Percentiles rank a stretch among this genome's conserved stretches.
These are phyloP conservation scores for Pulveroboletus sp. DNA, from an alignment of 768 basidiomycete genomes.

Conservation along the genomic window DNA sequence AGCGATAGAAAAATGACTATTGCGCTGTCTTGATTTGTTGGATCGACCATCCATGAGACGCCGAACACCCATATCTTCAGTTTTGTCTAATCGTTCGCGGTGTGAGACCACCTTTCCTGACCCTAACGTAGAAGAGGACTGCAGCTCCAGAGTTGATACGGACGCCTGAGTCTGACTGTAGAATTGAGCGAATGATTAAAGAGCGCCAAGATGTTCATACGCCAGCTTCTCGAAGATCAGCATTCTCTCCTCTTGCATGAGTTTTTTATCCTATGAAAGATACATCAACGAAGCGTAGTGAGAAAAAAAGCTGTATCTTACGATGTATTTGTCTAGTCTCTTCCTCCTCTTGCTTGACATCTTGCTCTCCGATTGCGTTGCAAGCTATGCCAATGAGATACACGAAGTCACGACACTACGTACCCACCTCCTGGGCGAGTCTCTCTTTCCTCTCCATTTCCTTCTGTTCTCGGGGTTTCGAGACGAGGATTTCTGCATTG, in stretches of 20 bases:
- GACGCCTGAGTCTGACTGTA: slow-evolving; percentile 73
- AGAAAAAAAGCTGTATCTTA: slow-evolving; percentile 33
- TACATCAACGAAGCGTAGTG: neutral
- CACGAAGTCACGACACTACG: neutral
- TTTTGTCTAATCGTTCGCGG: slow-evolving; percentile 51
- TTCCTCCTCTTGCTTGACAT: slow-evolving; percentile 85
- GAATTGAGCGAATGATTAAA: slow-evolving; percentile 10
- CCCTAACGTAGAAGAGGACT: slow-evolving; percentile 81
- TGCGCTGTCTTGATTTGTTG: slow-evolving; percentile 46
- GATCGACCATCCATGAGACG: slow-evolving; percentile 45
- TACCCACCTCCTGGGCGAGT: slow-evolving; percentile 56
- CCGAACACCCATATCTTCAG: slow-evolving; percentile 56
- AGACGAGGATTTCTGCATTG: slow-evolving; percentile 54
- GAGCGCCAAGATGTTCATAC: slow-evolving; percentile 39
- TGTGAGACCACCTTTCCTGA: slow-evolving; percentile 62
- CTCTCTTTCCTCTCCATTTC: slow-evolving; percentile 55
- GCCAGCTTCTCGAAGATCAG: slow-evolving; percentile 75
- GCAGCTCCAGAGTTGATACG: slow-evolving; percentile 54
- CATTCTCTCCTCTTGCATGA: slow-evolving; percentile 83
- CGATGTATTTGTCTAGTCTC: slow-evolving; percentile 88
- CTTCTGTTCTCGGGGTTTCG: slow-evolving; percentile 57
- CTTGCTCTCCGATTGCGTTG: slow-evolving; percentile 56
- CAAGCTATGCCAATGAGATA: slow-evolving; percentile 18
- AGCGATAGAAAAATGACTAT: slow-evolving; percentile 21
- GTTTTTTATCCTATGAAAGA: slow-evolving; percentile 70